Base-by-base conservation (phyloP, 441 rosid species). In the Erysimum cheiri region DNA sequence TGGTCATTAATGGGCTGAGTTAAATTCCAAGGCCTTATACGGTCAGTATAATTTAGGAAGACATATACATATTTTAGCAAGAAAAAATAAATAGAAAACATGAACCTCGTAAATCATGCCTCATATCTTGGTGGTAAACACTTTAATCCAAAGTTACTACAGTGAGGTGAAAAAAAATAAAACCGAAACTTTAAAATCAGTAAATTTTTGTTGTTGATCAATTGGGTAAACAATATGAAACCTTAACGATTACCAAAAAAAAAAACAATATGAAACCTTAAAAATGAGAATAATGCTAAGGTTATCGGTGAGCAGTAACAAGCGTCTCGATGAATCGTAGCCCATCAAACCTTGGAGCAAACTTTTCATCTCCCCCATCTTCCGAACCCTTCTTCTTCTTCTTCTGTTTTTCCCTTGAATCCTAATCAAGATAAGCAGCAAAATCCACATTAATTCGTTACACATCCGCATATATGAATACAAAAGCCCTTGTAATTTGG, bases 321-420 rank as follows among this genome's bases (percentile, higher is more conserved):
- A 88, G 79, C 19, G 93, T 85, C 74, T 88, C 90, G 28, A 88
- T 88, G 77, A 88, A 88, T 63, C 84, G 70, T 69, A 88, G 77
- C 15, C 93, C 93, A 60, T 88, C 88, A 64, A 84, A 88, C 64
- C 81, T 84, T 19, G 93, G 90, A 49, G 88, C 84, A 63, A 88
- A 88, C 80, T 88, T 84, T 0, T 76, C 70, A 44, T 60, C 40
- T 80, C 73, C 77, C 1, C 46, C 72, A 29, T 74, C 74, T 49
- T 75, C 75, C 1, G 82, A 85, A 60, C 73, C 56, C n/a, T 72
- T 67, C 65, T 68, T 67, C 65, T 68, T 71, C 44, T 41, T 64
- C 65, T 83, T 83, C 12, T 79, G 75, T 35, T 83, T 82, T 64
- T 72, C 80, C 74, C 65, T 81, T 12, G 82, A 65, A 10, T 85